These are phyloP conservation scores for Calonectria honghensis DNA, from an alignment of 2,329 filamentous ascomycete genomes.

Conservation along the genomic window DNA sequence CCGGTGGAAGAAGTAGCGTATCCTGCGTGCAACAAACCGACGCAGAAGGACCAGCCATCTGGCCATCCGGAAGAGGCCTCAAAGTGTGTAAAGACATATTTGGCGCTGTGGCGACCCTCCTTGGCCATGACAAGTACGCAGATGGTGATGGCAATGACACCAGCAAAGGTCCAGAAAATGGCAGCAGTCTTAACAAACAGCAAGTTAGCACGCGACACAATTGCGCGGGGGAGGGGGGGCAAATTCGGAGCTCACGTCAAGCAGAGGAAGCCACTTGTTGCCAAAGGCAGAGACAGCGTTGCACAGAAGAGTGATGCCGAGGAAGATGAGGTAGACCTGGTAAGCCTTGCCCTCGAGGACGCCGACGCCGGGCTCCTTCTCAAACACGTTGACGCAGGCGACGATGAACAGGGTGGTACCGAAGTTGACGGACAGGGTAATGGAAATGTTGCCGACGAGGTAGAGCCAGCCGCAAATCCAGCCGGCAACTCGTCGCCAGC, in stretches of 20 bases:
- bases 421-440: constrained; percentile 89
- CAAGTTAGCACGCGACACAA: constrained; percentile 32
- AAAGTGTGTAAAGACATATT: constrained; percentile 81
- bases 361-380: constrained; percentile 64
- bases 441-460: constrained; percentile 87
- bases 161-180: constrained; percentile 84
- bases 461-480: constrained; percentile 87
- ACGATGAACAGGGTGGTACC: constrained; percentile 81
- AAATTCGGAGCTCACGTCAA: constrained; percentile 76
- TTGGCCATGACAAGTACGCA: constrained; percentile 80
- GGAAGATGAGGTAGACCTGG: constrained; percentile 83
- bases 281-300: constrained; percentile 80
- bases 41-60: constrained; percentile 82
- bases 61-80: constrained; percentile 81
- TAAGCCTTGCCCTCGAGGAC: constrained; percentile 72
- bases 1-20: constrained; percentile 86
- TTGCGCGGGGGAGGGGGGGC: not conserved
- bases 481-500: constrained; percentile 77
- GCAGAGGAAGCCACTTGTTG: constrained; percentile 79
- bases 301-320: constrained; percentile 79
- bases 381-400: constrained; percentile 74
- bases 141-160: constrained; percentile 79
- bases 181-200: constrained; percentile 75
- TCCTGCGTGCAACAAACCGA: constrained; percentile 82
- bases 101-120: constrained; percentile 77